Evolutionary conservation across 2,329 filamentous ascomycete genomes (phyloP).

Genomic region (Coniochaeta sp.): DNA sequence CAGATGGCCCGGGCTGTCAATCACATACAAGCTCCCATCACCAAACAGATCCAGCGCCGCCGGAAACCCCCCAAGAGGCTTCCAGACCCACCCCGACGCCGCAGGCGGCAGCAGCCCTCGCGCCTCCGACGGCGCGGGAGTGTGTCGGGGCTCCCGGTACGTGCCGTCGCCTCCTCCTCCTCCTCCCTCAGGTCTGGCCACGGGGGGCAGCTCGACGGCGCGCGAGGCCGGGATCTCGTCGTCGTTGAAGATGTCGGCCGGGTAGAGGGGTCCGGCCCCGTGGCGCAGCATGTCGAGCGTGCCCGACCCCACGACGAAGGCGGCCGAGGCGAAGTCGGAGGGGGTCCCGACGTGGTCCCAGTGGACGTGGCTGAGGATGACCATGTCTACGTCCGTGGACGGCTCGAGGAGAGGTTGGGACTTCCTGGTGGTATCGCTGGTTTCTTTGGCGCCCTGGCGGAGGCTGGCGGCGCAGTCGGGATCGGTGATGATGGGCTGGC

Average conservation of each 20-base stretch:
- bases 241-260: conserved; percentile 20
- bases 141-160: conserved; percentile 11
- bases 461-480: conserved; percentile 35
- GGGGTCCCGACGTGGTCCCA: conserved; percentile 53
- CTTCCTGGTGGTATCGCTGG: too few relatives aligned
- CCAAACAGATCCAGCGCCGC: conserved; percentile 35
- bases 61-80: conserved; percentile 33
- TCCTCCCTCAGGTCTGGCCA: conserved; percentile 1
- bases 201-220: conserved; percentile 33
- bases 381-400: conserved; percentile 16
- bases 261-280: conserved; percentile 19
- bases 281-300: conserved; percentile 30
- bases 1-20: conserved; percentile 43
- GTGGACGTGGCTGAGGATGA: conserved; percentile 45
- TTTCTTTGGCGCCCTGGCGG: conserved; percentile 9
- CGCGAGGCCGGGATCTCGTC: conserved; percentile 19
- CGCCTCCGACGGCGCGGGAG: conserved; percentile 6
- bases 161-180: background rate
- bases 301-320: conserved; percentile 43
- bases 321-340: conserved; percentile 36
- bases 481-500: conserved; percentile 33
- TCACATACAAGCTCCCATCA: conserved; percentile 36
- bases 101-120: conserved; percentile 11
- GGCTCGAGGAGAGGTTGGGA: conserved; percentile 3
- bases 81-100: conserved; percentile 26